Evolutionary conservation across 495 filamentous ascomycete genomes (phyloP).

Genomic region (Hypoxylon subgilvum): DNA sequence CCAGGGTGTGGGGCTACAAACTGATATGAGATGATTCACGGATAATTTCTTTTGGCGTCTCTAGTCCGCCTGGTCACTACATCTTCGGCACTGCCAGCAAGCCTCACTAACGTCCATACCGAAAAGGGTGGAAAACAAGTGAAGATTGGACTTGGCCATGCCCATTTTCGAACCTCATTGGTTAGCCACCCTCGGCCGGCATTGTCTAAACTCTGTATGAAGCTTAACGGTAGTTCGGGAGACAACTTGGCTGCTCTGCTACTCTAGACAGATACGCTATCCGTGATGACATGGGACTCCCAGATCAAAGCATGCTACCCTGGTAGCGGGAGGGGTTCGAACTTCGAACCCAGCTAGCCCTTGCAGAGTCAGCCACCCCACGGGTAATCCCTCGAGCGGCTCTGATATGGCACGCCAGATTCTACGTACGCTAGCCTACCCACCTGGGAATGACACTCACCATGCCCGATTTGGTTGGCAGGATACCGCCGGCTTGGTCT

Average conservation of each 20-base stretch:
- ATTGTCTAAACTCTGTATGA: too few relatives aligned
- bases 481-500: neutral
- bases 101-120: too few relatives aligned
- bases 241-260: neutral
- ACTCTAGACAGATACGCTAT: neutral
- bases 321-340: neutral
- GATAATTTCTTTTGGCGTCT: neutral
- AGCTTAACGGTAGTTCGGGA: too few relatives aligned
- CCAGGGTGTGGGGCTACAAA: neutral
- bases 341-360: too few relatives aligned
- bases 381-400: neutral
- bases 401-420: too few relatives aligned
- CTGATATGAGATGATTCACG: neutral
- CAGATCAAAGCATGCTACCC: neutral
- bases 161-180: too few relatives aligned
- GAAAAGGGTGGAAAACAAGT: too few relatives aligned
- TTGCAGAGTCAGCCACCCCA: slow-evolving; percentile 2
- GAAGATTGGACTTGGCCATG: too few relatives aligned
- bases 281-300: neutral
- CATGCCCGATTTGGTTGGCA: neutral
- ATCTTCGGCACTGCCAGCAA: too few relatives aligned
- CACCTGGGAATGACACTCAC: neutral
- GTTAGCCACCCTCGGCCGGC: too few relatives aligned
- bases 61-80: neutral
- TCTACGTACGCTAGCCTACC: neutral